phyloP scores from a whole-genome alignment of 805 yeast genomes.

The Brettanomyces anomalus region DNA sequence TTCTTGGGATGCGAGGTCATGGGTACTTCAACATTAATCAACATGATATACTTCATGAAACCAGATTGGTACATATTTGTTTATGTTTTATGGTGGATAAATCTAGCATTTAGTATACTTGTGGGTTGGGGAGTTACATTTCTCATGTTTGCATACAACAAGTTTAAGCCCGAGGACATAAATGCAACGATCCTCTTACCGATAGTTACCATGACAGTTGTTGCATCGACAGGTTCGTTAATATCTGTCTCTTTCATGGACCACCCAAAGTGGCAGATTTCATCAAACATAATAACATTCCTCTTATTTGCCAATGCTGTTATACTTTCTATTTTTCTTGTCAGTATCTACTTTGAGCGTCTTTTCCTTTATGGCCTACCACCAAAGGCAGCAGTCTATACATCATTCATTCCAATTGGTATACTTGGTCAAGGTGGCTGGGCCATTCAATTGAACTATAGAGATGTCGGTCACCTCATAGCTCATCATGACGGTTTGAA shows the following conservation, averaged over 20 bases:
- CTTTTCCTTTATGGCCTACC: constrained; percentile 54
- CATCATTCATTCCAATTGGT: constrained; percentile 75
- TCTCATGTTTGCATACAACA: constrained; percentile 30
- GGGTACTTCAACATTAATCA: constrained; percentile 65
- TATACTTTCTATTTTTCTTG: constrained; percentile 15
- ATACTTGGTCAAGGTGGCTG: constrained; percentile 80
- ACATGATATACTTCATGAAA: constrained; percentile 38
- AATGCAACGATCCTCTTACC: constrained; percentile 60
- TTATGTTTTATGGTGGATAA: constrained; percentile 71
- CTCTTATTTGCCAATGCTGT: constrained; percentile 67
- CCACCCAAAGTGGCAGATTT: constrained; percentile 28
- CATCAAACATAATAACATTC: constrained; percentile 45
- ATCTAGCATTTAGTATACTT: constrained; percentile 41
- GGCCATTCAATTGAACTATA: constrained; percentile 36
- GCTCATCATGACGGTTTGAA: background rate
- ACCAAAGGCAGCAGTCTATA: constrained; percentile 40
- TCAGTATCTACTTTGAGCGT: constrained; percentile 58
- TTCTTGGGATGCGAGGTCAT: constrained; percentile 75
- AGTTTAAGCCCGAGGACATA: constrained; percentile 30
- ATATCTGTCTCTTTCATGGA: constrained; percentile 31
- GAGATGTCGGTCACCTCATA: constrained; percentile 12
- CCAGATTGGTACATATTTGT: constrained; percentile 37
- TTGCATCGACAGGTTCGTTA: constrained; percentile 59
- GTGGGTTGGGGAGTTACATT: constrained; percentile 58
- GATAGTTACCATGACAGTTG: constrained; percentile 72